Evolutionary conservation across 2,329 filamentous ascomycete genomes (phyloP).

Genomic region (Aspergillus texensis): DNA sequence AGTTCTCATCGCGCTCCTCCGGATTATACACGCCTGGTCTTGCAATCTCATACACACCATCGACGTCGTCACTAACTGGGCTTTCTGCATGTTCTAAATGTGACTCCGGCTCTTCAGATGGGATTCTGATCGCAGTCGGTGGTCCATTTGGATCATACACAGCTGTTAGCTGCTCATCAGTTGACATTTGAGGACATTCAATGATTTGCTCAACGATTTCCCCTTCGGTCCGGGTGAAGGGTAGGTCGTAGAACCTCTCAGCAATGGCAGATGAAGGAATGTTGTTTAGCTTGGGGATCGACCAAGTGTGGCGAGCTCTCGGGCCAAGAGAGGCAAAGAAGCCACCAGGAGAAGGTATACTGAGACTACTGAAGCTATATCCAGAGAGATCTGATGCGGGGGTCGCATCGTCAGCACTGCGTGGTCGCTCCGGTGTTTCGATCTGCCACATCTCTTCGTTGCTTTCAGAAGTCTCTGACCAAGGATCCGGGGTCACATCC

Average conservation of each 20-base stretch:
- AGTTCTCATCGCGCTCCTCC: constrained; percentile 71
- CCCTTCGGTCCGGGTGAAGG: constrained; percentile 63
- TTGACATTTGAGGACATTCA: constrained; percentile 54
- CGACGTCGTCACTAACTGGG: constrained; percentile 28
- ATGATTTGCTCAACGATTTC: constrained; percentile 68
- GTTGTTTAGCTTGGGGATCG: constrained; percentile 59
- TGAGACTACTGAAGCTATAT: constrained; percentile 76
- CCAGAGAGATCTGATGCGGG: constrained; percentile 62
- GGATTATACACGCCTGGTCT: constrained; percentile 61
- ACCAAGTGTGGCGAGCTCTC: constrained; percentile 79
- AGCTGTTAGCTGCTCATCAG: constrained; percentile 38
- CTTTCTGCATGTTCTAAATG: constrained; percentile 27
- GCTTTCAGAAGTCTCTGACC: constrained; percentile 46
- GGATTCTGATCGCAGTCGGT: constrained; percentile 51
- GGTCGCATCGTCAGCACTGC: constrained; percentile 47
- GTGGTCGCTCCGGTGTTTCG: constrained; percentile 52
- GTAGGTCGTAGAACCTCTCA: constrained; percentile 84
- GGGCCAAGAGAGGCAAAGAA: constrained; percentile 87
- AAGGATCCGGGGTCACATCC: constrained; percentile 46
- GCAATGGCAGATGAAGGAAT: constrained; percentile 86
- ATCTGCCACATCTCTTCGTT: constrained; percentile 67
- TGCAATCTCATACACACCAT: constrained; percentile 54
- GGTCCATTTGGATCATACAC: constrained; percentile 35
- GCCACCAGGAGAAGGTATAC: constrained; percentile 86
- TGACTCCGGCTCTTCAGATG: constrained; percentile 41